Base-by-base conservation (phyloP, 306 rosid genomes). In the Astragalus glycyphyllos region DNA sequence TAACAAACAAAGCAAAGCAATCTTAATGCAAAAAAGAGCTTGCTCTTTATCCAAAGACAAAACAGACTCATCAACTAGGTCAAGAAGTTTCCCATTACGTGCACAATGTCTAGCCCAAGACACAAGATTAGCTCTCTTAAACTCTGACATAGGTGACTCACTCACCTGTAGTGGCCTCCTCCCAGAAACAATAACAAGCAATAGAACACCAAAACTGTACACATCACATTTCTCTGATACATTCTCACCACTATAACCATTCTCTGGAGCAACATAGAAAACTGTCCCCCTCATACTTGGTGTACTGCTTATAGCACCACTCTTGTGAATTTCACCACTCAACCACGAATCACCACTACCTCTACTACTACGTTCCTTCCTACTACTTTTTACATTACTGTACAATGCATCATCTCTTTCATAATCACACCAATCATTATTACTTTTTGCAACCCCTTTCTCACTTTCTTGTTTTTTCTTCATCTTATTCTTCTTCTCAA, bases 231-330 rank as follows among this genome's bases (percentile, higher is more conserved):
- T 89, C 61, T 94, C 99, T 0, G 95, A 84, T 5, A 86, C 80
- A 77, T 89, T 83, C 0, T 86, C 81, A 1, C 74, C 96, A 7
- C 82, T 94, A 8, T 75, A 61, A 0, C 90, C 92, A 29, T 72
- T 82, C 55, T 94, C 99, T 0, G 99, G 99, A 35, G 99, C 99
- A 64, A 83, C 86, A 58, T 94, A 94, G 66, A 92, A 89, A 32
- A 94, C 84, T 0, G 99, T 91, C 55, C 99, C 99, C 64, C 97
- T 83, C 87, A 83, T 79, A 71, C 99, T 94, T 4, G 87, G 88
- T 11, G 87, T 91, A 32, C 88, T 91, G 45, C 89, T 93, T 16
- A 86, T 55, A 12, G 85, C 93, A n/a, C 89, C 87, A 65, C 98
- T 88, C 81, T 76, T 84, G 0, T 77, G 78, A 37, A 87, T 83